These are phyloP conservation scores for Vaucheria bursata DNA, from an alignment of 352 stramenopile species.

Conservation along the genomic window DNA sequence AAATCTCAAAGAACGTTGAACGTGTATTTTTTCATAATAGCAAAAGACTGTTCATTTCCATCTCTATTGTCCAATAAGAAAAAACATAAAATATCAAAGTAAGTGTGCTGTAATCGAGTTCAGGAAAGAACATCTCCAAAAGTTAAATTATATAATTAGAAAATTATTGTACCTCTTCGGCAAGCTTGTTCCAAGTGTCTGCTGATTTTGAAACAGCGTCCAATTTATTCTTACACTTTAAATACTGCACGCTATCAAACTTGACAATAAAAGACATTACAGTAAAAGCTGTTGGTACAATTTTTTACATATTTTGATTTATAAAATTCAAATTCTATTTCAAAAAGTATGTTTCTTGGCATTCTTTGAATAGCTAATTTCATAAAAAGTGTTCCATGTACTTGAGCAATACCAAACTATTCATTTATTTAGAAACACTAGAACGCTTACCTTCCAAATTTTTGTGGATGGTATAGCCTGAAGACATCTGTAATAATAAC, in stretches of 20 bases:
- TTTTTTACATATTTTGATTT: too few relatives aligned
- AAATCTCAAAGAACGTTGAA: neutral
- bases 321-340: too few relatives aligned
- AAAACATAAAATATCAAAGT: too few relatives aligned
- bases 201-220: constrained; percentile 55
- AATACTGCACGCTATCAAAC: constrained; percentile 60
- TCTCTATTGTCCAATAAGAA: neutral
- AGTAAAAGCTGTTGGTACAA: too few relatives aligned
- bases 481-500: too few relatives aligned
- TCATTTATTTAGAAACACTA: too few relatives aligned
- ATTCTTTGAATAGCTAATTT: too few relatives aligned
- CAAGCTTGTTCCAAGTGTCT: constrained; percentile 53
- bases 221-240: constrained; percentile 61
- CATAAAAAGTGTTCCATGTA: too few relatives aligned
- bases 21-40: neutral
- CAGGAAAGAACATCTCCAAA: neutral
- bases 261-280: neutral
- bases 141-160: neutral
- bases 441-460: too few relatives aligned
- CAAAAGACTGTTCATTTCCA: neutral
- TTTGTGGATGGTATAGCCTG: too few relatives aligned
- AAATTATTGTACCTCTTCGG: constrained; percentile 40
- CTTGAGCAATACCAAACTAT: too few relatives aligned
- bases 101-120: neutral
- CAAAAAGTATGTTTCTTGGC: too few relatives aligned